phyloP scores from a whole-genome alignment of 805 yeast genomes.

The Sugiyamaella boreocaroliniensis region DNA sequence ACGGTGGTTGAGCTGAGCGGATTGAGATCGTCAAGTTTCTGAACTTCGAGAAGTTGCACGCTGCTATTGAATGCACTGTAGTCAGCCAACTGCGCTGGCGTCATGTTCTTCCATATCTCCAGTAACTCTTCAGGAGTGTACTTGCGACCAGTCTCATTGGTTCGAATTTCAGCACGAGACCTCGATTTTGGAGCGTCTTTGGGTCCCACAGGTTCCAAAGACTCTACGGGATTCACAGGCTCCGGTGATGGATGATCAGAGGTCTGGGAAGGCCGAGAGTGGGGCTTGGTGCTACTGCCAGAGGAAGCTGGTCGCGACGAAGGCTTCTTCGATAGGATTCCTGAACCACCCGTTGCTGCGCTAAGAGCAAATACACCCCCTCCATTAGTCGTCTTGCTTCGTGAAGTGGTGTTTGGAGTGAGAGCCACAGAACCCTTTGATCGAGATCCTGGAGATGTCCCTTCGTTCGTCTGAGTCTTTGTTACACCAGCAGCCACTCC shows the following conservation, averaged over 20 bases:
- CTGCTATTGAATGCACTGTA: conserved; percentile 24
- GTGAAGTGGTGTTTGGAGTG: not conserved
- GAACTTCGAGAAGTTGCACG: not conserved
- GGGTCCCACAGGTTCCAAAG: not conserved
- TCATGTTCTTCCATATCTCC: conserved; percentile 43
- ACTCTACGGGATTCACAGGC: not conserved
- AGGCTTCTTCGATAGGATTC: not conserved
- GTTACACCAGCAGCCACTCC: conserved; percentile 19
- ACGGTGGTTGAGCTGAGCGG: not conserved
- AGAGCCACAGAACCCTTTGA: not conserved
- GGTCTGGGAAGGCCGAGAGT: not conserved
- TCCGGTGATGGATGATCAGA: not conserved
- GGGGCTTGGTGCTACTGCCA: not conserved
- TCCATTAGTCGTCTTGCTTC: not conserved
- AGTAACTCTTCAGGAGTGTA: conserved; percentile 50
- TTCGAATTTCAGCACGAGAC: conserved; percentile 1
- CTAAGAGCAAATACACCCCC: conserved; percentile 3
- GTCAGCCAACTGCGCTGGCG: conserved; percentile 13
- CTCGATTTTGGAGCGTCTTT: not conserved
- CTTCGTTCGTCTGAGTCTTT: not conserved
- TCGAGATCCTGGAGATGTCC: not conserved
- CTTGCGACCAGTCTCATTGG: conserved; percentile 36
- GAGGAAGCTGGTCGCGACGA: not conserved
- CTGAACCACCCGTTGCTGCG: not conserved
- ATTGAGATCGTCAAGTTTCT: not conserved